These are phyloP conservation scores for Lyophyllum shimeji DNA, from an alignment of 768 basidiomycete species.

Conservation along the genomic window DNA sequence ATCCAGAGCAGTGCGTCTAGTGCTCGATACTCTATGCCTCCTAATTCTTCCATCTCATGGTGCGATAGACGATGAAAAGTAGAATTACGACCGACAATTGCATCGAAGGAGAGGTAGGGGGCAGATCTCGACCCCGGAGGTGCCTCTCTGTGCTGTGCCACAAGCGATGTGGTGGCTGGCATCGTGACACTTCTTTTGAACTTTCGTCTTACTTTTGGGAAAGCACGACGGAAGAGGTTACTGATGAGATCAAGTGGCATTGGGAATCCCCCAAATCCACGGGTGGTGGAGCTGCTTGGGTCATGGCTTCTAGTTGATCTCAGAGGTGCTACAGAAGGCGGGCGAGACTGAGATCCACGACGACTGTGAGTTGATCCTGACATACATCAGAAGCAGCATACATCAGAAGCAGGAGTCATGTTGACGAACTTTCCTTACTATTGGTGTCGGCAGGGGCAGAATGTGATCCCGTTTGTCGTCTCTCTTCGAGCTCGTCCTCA, in stretches of 20 bases:
- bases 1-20: slow-evolving; percentile 82
- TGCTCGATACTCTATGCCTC: slow-evolving; percentile 91
- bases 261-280: slow-evolving; percentile 73
- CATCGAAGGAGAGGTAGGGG: slow-evolving; percentile 84
- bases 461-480: slow-evolving; percentile 1
- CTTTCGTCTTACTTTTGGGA: slow-evolving; percentile 61
- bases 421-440: slow-evolving; percentile 16
- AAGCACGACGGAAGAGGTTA: slow-evolving; percentile 48
- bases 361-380: slow-evolving; percentile 19
- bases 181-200: slow-evolving; percentile 75
- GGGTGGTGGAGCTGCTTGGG: slow-evolving; percentile 32
- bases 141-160: slow-evolving; percentile 37
- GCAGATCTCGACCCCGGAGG: slow-evolving; percentile 51
- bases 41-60: slow-evolving; percentile 88
- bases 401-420: too few relatives aligned
- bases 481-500: slow-evolving; percentile 11
- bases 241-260: slow-evolving; percentile 61
- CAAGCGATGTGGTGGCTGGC: slow-evolving; percentile 66
- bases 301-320: slow-evolving; percentile 16
- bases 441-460: slow-evolving; percentile 1
- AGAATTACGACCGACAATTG: slow-evolving; percentile 82
- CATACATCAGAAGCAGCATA: neutral
- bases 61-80: slow-evolving; percentile 64
- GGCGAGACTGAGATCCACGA: slow-evolving; percentile 15
- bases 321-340: slow-evolving; percentile 19